Conservation (phyloP, 495 filamentous ascomycete species). For the Hamigera avellanea region DNA sequence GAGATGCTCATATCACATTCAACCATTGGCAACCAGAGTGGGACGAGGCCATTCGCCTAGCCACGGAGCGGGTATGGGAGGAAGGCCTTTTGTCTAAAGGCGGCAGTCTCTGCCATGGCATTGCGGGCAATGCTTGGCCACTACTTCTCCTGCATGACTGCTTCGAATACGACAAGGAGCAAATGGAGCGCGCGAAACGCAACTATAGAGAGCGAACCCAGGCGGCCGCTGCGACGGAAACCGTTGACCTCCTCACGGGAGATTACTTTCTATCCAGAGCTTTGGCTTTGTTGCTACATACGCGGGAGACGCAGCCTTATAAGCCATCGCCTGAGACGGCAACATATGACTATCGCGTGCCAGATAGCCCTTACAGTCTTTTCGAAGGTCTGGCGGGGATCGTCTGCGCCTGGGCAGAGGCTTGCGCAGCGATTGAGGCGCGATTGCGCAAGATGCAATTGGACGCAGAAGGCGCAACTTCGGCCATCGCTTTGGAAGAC, state of each 20-base stretch:
- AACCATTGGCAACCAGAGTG: conserved; percentile 29
- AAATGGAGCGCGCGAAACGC: conserved; percentile 11
- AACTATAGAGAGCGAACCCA: conserved; percentile 11
- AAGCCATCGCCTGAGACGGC: conserved; percentile 7
- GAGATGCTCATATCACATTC: conserved; percentile 12
- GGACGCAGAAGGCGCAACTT: conserved; percentile 5
- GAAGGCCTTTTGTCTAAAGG: conserved; percentile 38
- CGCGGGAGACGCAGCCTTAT: conserved; percentile 30
- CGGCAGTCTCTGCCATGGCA: conserved; percentile 35
- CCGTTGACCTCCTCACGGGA: conserved; percentile 9
- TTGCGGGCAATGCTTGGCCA: conserved; percentile 34
- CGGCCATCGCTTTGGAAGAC: conserved; percentile 3
- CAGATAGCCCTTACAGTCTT: conserved; percentile 31
- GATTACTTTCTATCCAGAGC: conserved; percentile 34
- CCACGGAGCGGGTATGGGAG: conserved; percentile 32
- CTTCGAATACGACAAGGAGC: conserved; percentile 18
- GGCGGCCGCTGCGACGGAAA: conserved; percentile 1
- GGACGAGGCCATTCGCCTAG: conserved; percentile 24
- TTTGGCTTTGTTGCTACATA: conserved; percentile 29
- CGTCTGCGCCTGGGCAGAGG: conserved; percentile 36
- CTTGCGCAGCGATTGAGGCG: conserved; percentile 25
- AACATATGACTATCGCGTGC: conserved; percentile 26
- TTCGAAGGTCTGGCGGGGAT: conserved; percentile 36
- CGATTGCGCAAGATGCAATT: conserved; percentile 24
- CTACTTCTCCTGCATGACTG: conserved; percentile 23